Evolutionary conservation across 768 basidiomycete genomes (phyloP).

Genomic region (Baorangia bicolor): DNA sequence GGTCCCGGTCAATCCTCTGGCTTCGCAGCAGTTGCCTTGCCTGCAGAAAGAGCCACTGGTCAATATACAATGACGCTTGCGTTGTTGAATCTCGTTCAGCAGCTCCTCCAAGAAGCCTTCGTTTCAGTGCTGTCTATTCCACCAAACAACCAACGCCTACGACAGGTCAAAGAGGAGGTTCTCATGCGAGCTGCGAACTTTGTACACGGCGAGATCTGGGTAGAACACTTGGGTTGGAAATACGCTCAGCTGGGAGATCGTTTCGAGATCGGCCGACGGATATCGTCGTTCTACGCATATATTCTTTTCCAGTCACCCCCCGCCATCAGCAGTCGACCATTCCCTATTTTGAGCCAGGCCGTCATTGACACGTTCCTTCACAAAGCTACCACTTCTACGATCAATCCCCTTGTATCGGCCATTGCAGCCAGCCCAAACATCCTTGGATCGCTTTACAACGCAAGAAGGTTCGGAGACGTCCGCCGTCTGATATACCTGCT

Average conservation of each 20-base stretch:
- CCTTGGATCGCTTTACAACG: slow-evolving; percentile 55
- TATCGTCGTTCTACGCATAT: slow-evolving; percentile 64
- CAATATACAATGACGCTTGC: slow-evolving; percentile 82
- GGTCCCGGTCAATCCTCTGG: slow-evolving; percentile 56
- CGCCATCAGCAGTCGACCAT: slow-evolving; percentile 52
- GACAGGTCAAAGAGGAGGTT: slow-evolving; percentile 81
- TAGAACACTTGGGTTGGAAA: slow-evolving; percentile 82
- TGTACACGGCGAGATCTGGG: slow-evolving; percentile 87
- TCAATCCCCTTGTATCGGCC: slow-evolving; percentile 74
- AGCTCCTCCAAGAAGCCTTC: slow-evolving; percentile 73
- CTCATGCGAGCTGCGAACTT: slow-evolving; percentile 74
- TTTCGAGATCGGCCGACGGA: slow-evolving; percentile 74
- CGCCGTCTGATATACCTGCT: slow-evolving; percentile 66
- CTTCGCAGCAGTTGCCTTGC: slow-evolving; percentile 64
- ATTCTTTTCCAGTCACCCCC: slow-evolving; percentile 66
- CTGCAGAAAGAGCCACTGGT: slow-evolving; percentile 67
- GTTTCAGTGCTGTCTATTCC: slow-evolving; percentile 46
- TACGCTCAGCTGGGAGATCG: slow-evolving; percentile 78
- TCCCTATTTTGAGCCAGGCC: slow-evolving; percentile 56
- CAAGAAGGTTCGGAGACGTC: slow-evolving; percentile 69
- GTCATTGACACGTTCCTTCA: slow-evolving; percentile 71
- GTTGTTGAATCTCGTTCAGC: slow-evolving; percentile 72
- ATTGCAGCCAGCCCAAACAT: slow-evolving; percentile 63
- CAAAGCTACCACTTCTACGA: slow-evolving; percentile 75
- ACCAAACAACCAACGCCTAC: slow-evolving; percentile 57